These are phyloP conservation scores for Lactarius psammicola DNA, from an alignment of 768 basidiomycete genomes.

Conservation along the genomic window DNA sequence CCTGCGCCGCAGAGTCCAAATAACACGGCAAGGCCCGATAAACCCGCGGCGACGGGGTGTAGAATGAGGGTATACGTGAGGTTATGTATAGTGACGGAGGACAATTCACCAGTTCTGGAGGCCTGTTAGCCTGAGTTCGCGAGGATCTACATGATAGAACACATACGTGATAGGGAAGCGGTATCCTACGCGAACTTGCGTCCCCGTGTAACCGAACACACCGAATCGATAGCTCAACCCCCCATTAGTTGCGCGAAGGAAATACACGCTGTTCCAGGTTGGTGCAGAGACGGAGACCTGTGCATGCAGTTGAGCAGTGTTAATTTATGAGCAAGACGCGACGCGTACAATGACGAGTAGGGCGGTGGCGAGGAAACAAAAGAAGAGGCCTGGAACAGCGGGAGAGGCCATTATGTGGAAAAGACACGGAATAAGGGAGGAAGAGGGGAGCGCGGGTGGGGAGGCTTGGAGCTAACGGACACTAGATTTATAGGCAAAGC, in stretches of 20 bases:
- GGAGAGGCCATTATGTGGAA: constrained; percentile 47
- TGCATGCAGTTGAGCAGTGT: constrained; percentile 6
- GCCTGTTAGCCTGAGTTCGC: constrained; percentile 9
- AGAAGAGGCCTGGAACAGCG: constrained; percentile 67
- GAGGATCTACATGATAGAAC: background rate
- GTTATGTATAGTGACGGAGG: constrained; percentile 57
- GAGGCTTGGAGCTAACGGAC: background rate
- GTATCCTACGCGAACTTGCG: constrained; percentile 57
- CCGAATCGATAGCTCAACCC: constrained; percentile 55
- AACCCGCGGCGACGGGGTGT: constrained; percentile 75
- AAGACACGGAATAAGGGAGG: background rate
- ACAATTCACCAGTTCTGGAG: constrained; percentile 45
- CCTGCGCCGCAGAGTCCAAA: constrained; percentile 65
- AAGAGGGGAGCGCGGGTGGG: background rate
- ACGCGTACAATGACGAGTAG: constrained; percentile 64
- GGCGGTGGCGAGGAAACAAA: constrained; percentile 68
- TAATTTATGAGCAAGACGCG: constrained; percentile 9
- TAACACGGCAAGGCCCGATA: constrained; percentile 61
- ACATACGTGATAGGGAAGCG: constrained; percentile 50
- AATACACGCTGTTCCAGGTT: constrained; percentile 69
- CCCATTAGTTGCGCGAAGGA: constrained; percentile 53
- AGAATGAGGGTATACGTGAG: constrained; percentile 74
- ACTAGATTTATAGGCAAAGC: no score
- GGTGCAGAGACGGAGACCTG: constrained; percentile 72
- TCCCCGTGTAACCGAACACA: constrained; percentile 75